Evolutionary conservation across 164 flowering plant species (phyloP).

Genomic region (Vitis cinerea): DNA sequence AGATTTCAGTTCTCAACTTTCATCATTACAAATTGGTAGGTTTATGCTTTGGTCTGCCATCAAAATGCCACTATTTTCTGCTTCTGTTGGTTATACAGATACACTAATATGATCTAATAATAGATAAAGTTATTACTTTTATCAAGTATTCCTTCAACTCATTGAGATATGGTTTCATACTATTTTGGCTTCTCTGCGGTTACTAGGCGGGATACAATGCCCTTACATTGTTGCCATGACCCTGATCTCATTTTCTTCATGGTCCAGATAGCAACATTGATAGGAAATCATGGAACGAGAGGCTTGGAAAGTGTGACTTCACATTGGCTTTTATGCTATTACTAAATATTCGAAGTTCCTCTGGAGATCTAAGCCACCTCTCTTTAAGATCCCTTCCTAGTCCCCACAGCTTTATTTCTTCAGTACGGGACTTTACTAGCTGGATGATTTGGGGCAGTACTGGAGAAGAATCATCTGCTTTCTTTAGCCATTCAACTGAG

Average conservation of each 20-base stretch:
- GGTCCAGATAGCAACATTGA: slow-evolving; percentile 52
- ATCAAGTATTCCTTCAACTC: slow-evolving; percentile 1
- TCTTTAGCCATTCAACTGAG: slow-evolving; percentile 55
- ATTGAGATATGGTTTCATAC: neutral
- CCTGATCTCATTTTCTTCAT: slow-evolving; percentile 1
- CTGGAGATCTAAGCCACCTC: slow-evolving; percentile 28
- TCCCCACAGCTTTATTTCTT: slow-evolving; percentile 38
- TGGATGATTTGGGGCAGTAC: slow-evolving; percentile 73
- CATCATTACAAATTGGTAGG: slow-evolving; percentile 86
- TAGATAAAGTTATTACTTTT: neutral
- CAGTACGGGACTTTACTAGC: slow-evolving; percentile 52
- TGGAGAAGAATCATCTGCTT: slow-evolving; percentile 49
- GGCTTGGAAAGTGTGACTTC: slow-evolving; percentile 69
- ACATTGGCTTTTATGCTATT: slow-evolving; percentile 65
- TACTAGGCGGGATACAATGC: neutral
- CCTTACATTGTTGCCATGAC: neutral
- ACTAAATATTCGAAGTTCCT: slow-evolving; percentile 33
- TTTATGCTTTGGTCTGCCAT: slow-evolving; percentile 6
- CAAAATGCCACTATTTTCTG: too few relatives aligned
- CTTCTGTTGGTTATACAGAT: too few relatives aligned
- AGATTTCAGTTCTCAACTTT: slow-evolving; percentile 86
- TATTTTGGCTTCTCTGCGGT: neutral
- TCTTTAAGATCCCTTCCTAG: slow-evolving; percentile 44
- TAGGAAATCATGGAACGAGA: slow-evolving; percentile 59
- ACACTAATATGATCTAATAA: neutral